Evolutionary conservation across 2,329 filamentous ascomycete species (phyloP).

Genomic region (Exophiala phaeomuriformis): DNA sequence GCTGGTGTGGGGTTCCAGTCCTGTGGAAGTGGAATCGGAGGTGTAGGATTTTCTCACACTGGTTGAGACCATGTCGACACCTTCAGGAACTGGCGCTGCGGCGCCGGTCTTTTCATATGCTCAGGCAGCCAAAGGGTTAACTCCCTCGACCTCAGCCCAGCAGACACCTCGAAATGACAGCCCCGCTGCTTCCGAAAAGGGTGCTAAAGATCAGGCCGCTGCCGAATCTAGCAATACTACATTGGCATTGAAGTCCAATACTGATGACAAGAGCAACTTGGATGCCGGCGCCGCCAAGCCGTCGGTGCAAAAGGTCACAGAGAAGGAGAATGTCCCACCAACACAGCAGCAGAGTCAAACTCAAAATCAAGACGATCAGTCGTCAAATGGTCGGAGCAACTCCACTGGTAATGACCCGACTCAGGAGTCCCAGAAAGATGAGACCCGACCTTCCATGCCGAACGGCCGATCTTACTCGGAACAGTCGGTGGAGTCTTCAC

Average conservation of each 20-base stretch:
- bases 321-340: constrained; percentile 27
- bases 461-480: constrained; percentile 15
- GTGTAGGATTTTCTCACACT: constrained; percentile 6
- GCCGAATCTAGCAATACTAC: constrained; percentile 5
- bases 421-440: constrained; percentile 56
- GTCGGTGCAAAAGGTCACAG: constrained; percentile 42
- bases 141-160: constrained; percentile 36
- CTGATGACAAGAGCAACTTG: constrained; percentile 28
- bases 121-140: constrained; percentile 81
- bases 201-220: constrained; percentile 10
- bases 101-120: constrained; percentile 79
- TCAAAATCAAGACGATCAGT: constrained; percentile 24
- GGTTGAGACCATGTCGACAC: constrained; percentile 36
- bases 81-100: constrained; percentile 28
- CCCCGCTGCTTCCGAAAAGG: constrained; percentile 18
- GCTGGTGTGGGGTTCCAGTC: constrained; percentile 20
- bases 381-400: constrained; percentile 40
- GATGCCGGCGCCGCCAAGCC: constrained; percentile 28
- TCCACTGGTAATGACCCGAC: constrained; percentile 61
- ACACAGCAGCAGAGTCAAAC: constrained; percentile 24
- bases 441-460: constrained; percentile 42
- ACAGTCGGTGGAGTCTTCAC: constrained; percentile 26
- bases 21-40: constrained; percentile 18
- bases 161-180: constrained; percentile 16
- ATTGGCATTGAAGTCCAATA: constrained; percentile 7